Evolutionary conservation across 352 stramenopile genomes (phyloP), one percentile per base, ranked within the genome.

Genomic region (Pythium guiyangense): DNA sequence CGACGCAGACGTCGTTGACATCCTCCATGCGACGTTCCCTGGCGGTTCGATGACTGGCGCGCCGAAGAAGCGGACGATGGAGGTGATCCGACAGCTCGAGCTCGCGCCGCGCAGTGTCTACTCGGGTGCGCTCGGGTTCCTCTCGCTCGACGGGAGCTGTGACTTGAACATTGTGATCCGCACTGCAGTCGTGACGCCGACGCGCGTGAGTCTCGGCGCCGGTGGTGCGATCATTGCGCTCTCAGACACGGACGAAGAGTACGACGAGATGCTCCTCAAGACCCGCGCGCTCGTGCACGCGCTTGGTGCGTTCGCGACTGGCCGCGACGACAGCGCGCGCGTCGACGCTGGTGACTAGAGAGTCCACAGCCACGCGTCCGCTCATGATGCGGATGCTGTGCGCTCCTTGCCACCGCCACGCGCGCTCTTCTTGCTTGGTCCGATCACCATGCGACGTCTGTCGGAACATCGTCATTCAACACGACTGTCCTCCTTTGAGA

Each of bases 141-240:
- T 99, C 15, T 97, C 92, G 42, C 66, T 98, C n/a, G 94, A 98
- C 73, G 94, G 94, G 12, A 90, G 77, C 50, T 97, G 94, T 57
- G 96, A 99, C 65, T 83, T 99, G 61, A 99, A 98, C 74, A 98
- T 99, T 57, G 88, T 99, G 40, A 99, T 99, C 66, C 91, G 97
- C 48, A 98, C 95, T 29, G 96, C 94, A 11, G 79, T 99, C 35
- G 60, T 98, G 40, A 97, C 88, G 44, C 70, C 71, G 6, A 58
- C 66, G 62, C 84, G 70, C 61, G 87, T 84, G 62, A 92, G 52
- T 4, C 86, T 99, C 45, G 96, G 96, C n/a, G 89, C 93, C 27
- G 97, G 97, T 34, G 97, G 96, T 18, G 97, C 97, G 27, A 98
- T 99, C 57, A 96, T 98, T 51, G 92, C 89, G 12, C 79, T 98